Evolutionary conservation across 1,139 yeast species (phyloP), one percentile per base, ranked within the genome.

Genomic region (Sugiyamaella novakii): DNA sequence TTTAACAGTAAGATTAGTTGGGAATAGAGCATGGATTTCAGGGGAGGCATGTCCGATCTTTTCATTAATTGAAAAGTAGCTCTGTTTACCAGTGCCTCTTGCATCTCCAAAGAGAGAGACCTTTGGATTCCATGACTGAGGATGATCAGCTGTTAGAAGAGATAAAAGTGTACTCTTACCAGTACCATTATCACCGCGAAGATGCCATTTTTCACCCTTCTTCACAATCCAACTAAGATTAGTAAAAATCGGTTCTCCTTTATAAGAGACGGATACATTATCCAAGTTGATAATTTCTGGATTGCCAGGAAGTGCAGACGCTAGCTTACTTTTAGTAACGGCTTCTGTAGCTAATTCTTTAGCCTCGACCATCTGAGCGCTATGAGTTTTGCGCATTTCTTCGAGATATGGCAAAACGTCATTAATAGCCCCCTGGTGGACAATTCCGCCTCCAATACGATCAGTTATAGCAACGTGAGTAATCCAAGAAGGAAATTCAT

Each of bases 111-210:
- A 72, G 50, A 89, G 76, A 15, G 75, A 67, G 36, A 92, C 75
- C 22, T 78, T 80, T 3, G 81, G 77, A 58, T 81, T 83, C 98
- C 98, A 92, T 1, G 96, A 83, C 66, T 92, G 96, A 0, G 98
- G 98, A 63, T 92, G 98, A 61, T 92, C 98, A 2, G 96, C 92
- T 0, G 96, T 88, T 30, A 92, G 74, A 36, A 92, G 67, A 1
- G 97, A 82, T 14, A 92, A 68, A 15, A 92, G 68, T 0, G 98
- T 92, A 3, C 96, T 86, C 63, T 92, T 92, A 1, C 98, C 98
- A 0, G 95, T 77, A 1, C 98, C 98, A 59, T 92, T 92, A 54
- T 83, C 80, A 5, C 98, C 98, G 49, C 84, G 73, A 33, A 92
- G 75, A 63, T 94, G 91, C 96, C 97, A 89, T 59, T 79, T 83